Conservation (phyloP, 305 asterid genomes). For the Ilex paraguariensis region DNA sequence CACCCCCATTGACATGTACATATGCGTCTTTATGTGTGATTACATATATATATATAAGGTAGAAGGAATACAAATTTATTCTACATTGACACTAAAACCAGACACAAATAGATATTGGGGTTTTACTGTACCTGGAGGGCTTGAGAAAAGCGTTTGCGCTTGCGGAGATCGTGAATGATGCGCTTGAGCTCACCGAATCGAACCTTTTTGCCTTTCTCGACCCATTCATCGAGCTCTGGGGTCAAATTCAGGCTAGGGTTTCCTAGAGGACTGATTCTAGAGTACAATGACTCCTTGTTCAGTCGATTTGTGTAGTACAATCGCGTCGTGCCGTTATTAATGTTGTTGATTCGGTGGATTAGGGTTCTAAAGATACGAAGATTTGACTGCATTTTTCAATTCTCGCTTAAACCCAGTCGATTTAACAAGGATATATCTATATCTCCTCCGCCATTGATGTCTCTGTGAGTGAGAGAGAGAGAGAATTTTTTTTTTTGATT, state of each 20-base stretch:
- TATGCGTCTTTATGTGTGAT: too few species aligned
- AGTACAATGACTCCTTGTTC: constrained; percentile 41
- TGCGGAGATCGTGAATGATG: constrained; percentile 61
- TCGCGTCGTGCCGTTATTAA: constrained; percentile 22
- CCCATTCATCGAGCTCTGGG: constrained; percentile 66
- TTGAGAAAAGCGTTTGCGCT: constrained; percentile 59
- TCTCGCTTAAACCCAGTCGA: too few species aligned
- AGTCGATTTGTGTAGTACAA: constrained; percentile 30
- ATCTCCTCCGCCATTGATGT: too few species aligned
- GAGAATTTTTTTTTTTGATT: too few species aligned
- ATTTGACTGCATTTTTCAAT: constrained; percentile 24
- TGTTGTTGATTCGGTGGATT: constrained; percentile 19
- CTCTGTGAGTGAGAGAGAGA: too few species aligned
- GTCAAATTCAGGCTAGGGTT: constrained; percentile 47
- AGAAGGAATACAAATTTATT: too few species aligned
- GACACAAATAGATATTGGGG: neutral
- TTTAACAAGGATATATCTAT: too few species aligned
- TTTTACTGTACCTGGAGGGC: constrained; percentile 55
- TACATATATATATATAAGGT: too few species aligned
- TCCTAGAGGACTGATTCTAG: constrained; percentile 72
- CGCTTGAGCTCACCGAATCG: constrained; percentile 72
- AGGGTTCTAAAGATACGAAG: constrained; percentile 21
- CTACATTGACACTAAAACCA: neutral
- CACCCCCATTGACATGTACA: too few species aligned
- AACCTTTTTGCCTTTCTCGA: constrained; percentile 36